These are phyloP conservation scores for Trichosporon sp. DNA, from an alignment of 1,284 basidiomycete genomes.

Conservation along the genomic window DNA sequence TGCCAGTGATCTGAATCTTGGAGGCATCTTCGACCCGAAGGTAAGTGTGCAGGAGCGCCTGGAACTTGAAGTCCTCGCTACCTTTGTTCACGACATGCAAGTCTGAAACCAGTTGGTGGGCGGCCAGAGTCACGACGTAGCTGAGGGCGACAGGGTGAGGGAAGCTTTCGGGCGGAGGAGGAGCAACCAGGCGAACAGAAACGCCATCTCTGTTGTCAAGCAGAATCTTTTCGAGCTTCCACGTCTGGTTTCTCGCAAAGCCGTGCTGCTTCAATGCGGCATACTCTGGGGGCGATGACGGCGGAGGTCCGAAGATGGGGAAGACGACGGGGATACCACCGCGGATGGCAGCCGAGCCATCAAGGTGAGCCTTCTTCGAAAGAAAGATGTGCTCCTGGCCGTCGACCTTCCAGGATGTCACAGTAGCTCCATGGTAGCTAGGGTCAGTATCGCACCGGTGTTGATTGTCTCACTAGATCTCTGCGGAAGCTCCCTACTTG, in stretches of 20 bases:
- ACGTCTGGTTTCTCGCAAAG: slow-evolving; percentile 67
- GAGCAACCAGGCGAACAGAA: slow-evolving; percentile 63
- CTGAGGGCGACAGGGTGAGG: slow-evolving; percentile 60
- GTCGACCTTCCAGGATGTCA: slow-evolving; percentile 49
- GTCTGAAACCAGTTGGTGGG: slow-evolving; percentile 68
- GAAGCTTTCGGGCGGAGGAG: slow-evolving; percentile 58
- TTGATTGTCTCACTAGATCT: slow-evolving; percentile 51
- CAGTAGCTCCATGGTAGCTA: slow-evolving; percentile 68
- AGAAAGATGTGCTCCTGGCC: slow-evolving; percentile 67
- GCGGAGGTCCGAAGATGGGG: slow-evolving; percentile 76
- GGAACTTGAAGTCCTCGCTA: slow-evolving; percentile 60
- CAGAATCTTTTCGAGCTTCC: slow-evolving; percentile 62
- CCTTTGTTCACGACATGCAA: slow-evolving; percentile 66
- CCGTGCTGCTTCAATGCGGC: slow-evolving; percentile 71
- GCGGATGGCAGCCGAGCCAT: slow-evolving; percentile 66
- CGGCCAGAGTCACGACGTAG: slow-evolving; percentile 71
- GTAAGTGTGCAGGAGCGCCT: slow-evolving; percentile 81
- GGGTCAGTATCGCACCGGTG: background rate
- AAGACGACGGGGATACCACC: slow-evolving; percentile 81
- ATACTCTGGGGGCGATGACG: slow-evolving; percentile 52
- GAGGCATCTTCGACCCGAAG: slow-evolving; percentile 60
- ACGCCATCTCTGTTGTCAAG: slow-evolving; percentile 66
- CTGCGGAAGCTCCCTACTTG: slow-evolving; percentile 62
- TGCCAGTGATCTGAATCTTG: slow-evolving; percentile 34
- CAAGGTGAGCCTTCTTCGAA: slow-evolving; percentile 69